phyloP scores from a whole-genome alignment of 495 filamentous ascomycete species.

The Emericellopsis terricola region DNA sequence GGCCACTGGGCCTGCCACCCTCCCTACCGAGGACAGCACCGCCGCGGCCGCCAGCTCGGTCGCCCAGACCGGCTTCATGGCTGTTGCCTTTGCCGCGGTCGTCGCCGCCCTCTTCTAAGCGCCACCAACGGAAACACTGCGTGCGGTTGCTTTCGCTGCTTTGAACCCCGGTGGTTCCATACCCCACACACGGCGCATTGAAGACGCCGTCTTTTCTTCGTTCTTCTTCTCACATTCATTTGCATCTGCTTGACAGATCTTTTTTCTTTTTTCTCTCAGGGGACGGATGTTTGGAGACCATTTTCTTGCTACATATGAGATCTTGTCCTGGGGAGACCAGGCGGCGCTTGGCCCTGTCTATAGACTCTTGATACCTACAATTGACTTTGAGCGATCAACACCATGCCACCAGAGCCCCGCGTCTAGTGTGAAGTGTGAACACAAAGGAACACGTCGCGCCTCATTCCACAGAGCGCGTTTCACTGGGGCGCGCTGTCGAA shows the following conservation, averaged over 20 bases:
- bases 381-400: no score
- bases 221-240: slow-evolving; percentile 1
- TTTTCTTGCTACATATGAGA: no score
- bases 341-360: no score
- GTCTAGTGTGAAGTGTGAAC: no score
- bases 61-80: slow-evolving; percentile 1
- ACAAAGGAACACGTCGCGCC: no score
- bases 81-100: slow-evolving; percentile 1
- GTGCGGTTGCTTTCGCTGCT: no score
- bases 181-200: background rate
- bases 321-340: no score
- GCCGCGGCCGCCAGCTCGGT: background rate
- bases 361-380: no score
- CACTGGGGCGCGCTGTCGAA: no score
- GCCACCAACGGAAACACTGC: no score
- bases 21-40: background rate
- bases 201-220: background rate
- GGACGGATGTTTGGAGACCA: slow-evolving; percentile 2
- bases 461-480: no score
- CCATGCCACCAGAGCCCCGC: no score
- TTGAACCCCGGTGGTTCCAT: background rate
- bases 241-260: background rate
- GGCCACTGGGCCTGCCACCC: background rate
- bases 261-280: slow-evolving; percentile 1
- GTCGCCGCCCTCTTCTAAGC: slow-evolving; percentile 1